Evolutionary conservation across 192 early-diverging fungal genomes (phyloP), one percentile per base, ranked within the genome.

Genomic region (Glomus cerebriforme): DNA sequence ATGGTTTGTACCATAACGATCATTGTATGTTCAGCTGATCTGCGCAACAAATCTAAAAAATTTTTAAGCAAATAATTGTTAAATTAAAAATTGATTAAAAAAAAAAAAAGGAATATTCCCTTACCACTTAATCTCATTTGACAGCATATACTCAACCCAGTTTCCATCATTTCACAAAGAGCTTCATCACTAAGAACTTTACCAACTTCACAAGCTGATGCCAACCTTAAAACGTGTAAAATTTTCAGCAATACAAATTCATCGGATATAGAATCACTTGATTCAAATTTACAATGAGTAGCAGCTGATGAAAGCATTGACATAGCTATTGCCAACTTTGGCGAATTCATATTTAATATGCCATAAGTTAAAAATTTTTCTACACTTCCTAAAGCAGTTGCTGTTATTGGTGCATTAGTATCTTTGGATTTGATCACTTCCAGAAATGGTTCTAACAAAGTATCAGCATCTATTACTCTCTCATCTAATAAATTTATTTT

Each of bases 101-200:
- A n/a, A 79, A 47, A 64, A 66, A 6, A 70, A 22, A 15, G 4
- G 45, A 3, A 45, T 35, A n/a, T 45, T 26, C 22, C 12, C 77
- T 27, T 88, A 88, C 87, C 96, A 82, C 92, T 95, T 24, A 97
- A 81, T 62, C 96, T 85, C 79, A 93, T 91, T 86, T 97, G 97
- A 82, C 97, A 98, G 82, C 94, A 95, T 94, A 99, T 97, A 81
- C 95, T 95, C 71, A 99, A 91, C 19, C 93, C 96, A 26, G 96
- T 96, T 87, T 99, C 98, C 83, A 98, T 95, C 89, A 98, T 97
- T 79, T 96, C 96, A 82, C 98, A 99, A 17, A 98, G 91, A 17
- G 93, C 92, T 81, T 95, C 96, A 82, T 99, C 97, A 67, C 93
- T 92, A 35, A 99, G 82, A 4, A 85, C 83, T 37, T 80, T 72